Evolutionary conservation across 2,329 filamentous ascomycete genomes (phyloP).

Genomic region (Nemania sp.): DNA sequence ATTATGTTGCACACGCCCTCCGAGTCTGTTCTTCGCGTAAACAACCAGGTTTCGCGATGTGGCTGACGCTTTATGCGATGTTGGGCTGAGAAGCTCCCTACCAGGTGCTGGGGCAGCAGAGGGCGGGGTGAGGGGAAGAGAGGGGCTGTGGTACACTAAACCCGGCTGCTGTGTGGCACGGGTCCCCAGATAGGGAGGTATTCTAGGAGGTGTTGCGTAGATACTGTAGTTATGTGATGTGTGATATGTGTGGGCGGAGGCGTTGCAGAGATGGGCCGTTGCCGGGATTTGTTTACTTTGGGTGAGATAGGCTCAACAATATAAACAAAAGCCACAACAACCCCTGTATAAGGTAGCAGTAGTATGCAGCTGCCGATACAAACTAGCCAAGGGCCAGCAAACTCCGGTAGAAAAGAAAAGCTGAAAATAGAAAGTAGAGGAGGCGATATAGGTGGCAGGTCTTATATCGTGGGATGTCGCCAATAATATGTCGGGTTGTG

Average conservation of each 20-base stretch:
- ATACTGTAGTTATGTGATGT: neutral
- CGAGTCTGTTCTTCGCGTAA: constrained; percentile 18
- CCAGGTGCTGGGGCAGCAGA: neutral
- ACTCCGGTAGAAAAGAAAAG: neutral
- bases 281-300: constrained; percentile 29
- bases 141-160: no score
- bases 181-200: neutral
- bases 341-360: neutral
- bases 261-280: constrained; percentile 9
- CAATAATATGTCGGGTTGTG: constrained; percentile 20
- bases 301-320: constrained; percentile 4
- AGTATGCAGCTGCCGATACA: no score
- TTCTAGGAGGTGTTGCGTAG: neutral
- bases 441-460: constrained; percentile 18
- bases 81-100: constrained; percentile 7
- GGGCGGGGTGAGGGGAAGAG: neutral
- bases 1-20: constrained; percentile 19
- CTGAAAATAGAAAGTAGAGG: constrained; percentile 11
- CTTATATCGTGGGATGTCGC: constrained; percentile 13
- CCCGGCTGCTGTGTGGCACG: no score
- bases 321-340: constrained; percentile 19
- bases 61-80: constrained; percentile 19
- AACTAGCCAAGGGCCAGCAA: neutral
- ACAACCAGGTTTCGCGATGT: constrained; percentile 32
- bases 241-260: neutral